Base-by-base conservation (phyloP, 2,329 filamentous ascomycete genomes). In the Periconia sp. region DNA sequence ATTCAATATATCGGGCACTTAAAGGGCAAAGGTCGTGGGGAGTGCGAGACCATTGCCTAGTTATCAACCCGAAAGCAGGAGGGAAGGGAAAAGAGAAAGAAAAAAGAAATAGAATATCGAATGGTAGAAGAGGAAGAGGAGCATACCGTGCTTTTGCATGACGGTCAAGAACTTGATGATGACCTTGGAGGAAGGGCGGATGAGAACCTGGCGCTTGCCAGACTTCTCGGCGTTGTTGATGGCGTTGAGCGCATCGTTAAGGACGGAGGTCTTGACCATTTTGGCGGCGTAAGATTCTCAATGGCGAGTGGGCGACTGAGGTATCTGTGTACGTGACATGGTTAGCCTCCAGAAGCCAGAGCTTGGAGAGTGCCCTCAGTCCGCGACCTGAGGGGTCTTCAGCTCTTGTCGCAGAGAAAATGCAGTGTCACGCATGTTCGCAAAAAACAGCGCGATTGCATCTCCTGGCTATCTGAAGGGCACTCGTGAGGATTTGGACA, bases 181-280 rank as follows among this genome's bases (percentile, higher is more conserved):
- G 85, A 99, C 94, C 90, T 99, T 99, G 81, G 94, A 97, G 80
- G 86, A 90, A 72, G 95, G 94, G 75, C 92, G 88, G 86, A 99
- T 97, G 79, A 99, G 77, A 77, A 97, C 94, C 85, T 99, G 94
- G 77, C 94, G 92, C 90, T 97, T 97, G 84, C 94, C 94, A 73
- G 90, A 85, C 90, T 99, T 97, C 88, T 99, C 95, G 85, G 94
- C 94, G 82, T 99, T 99, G 92, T 99, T 99, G 89, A 99, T 97
- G 85, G 87, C 69, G 58, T 96, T 96, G 76, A 97, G 90, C 78
- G 91, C 92, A 89, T 99, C 94, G 87, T 97, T 95, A 81, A 99
- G 92, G 76, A 97, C 94, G 79, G 92, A 96, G 76, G 94, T 97
- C 85, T 91, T 92, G 82, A 97, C 92, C 93, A 99, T 99, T 78